Conservation (phyloP, 2,329 filamentous ascomycete genomes). For the Claviceps maximensis region DNA sequence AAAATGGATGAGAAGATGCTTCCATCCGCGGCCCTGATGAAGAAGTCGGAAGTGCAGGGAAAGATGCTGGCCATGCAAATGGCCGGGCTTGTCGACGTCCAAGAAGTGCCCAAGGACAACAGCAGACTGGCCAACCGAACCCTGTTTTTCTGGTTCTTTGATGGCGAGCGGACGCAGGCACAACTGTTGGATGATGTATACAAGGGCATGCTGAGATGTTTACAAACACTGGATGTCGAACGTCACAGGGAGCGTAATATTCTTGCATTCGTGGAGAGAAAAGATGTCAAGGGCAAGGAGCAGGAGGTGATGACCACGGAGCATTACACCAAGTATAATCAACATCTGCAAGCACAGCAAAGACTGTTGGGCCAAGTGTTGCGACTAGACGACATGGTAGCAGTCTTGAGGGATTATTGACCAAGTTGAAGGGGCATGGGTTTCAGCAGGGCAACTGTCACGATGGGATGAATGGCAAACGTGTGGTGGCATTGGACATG, state of each 20-base stretch:
- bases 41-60: conserved; percentile 70
- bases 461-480: neutral
- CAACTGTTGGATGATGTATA: conserved; percentile 71
- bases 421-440: too few relatives aligned
- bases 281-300: conserved; percentile 74
- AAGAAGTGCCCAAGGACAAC: conserved; percentile 86
- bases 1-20: conserved; percentile 92
- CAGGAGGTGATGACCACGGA: conserved; percentile 64
- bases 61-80: conserved; percentile 79
- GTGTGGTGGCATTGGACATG: neutral
- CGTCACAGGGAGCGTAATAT: conserved; percentile 57
- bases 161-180: conserved; percentile 55
- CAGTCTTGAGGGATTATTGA: conserved; percentile 61
- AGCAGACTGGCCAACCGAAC: conserved; percentile 70
- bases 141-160: conserved; percentile 86
- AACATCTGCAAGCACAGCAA: conserved; percentile 51
- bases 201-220: conserved; percentile 74
- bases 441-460: neutral
- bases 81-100: conserved; percentile 75
- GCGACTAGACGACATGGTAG: conserved; percentile 73
- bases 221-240: conserved; percentile 71
- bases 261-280: conserved; percentile 69
- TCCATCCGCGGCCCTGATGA: conserved; percentile 67
- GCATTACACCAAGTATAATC: conserved; percentile 52
- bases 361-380: conserved; percentile 67